Evolutionary conservation across 2,329 filamentous ascomycete genomes (phyloP).

Genomic region (Aspergillus sp.): DNA sequence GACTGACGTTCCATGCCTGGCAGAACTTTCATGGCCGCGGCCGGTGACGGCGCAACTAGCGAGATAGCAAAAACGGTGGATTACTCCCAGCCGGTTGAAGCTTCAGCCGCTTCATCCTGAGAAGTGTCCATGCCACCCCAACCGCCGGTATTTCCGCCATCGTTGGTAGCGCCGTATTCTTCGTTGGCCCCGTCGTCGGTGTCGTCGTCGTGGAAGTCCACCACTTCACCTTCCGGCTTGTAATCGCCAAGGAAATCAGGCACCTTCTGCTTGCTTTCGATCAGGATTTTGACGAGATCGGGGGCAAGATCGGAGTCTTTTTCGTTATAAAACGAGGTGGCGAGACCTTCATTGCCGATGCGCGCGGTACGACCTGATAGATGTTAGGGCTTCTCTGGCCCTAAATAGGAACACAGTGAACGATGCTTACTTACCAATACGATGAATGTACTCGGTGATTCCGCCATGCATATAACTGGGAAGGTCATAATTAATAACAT

Average conservation of each 20-base stretch:
- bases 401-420: not conserved
- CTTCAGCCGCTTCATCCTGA: slow-evolving; percentile 10
- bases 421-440: slow-evolving; percentile 67
- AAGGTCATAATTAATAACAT: slow-evolving; percentile 92
- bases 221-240: slow-evolving; percentile 39
- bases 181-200: slow-evolving; percentile 44
- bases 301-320: slow-evolving; percentile 73
- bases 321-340: slow-evolving; percentile 80
- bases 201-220: slow-evolving; percentile 57
- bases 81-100: slow-evolving; percentile 3
- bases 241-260: slow-evolving; percentile 76
- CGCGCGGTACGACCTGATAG: slow-evolving; percentile 79
- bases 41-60: not conserved
- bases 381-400: not conserved
- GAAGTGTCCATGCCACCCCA: slow-evolving; percentile 18
- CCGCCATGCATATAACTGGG: slow-evolving; percentile 75
- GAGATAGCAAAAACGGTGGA: not conserved
- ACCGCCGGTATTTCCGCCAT: slow-evolving; percentile 14
- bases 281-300: slow-evolving; percentile 74
- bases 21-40: not conserved
- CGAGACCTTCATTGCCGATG: slow-evolving; percentile 82
- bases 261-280: slow-evolving; percentile 75
- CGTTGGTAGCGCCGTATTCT: slow-evolving; percentile 12
- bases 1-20: not conserved
- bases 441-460: slow-evolving; percentile 90